These are phyloP conservation scores for Panus rudis DNA, from an alignment of 768 basidiomycete species.

Conservation along the genomic window DNA sequence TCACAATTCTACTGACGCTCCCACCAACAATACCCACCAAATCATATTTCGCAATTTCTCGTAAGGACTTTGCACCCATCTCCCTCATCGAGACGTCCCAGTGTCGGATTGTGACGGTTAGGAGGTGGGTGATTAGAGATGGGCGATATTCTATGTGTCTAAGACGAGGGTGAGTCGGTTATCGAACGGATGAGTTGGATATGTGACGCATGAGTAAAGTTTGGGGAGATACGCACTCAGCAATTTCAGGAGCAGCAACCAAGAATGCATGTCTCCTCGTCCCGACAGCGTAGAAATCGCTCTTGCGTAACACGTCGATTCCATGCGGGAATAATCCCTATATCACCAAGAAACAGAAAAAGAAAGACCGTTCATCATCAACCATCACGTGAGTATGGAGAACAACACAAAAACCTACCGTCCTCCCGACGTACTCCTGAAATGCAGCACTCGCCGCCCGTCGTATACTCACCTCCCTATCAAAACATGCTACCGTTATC, in stretches of 20 bases:
- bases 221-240: slow-evolving; percentile 54
- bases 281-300: slow-evolving; percentile 94
- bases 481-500: slow-evolving; percentile 77
- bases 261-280: slow-evolving; percentile 78
- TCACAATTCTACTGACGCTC: slow-evolving; percentile 46
- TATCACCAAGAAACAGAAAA: slow-evolving; percentile 9
- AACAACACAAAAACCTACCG: slow-evolving; percentile 65
- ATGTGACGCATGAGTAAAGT: too few relatives aligned
- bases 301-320: slow-evolving; percentile 85
- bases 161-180: slow-evolving; percentile 1
- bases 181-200: not conserved
- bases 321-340: slow-evolving; percentile 90
- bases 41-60: slow-evolving; percentile 58
- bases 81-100: slow-evolving; percentile 84
- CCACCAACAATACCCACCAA: slow-evolving; percentile 44
- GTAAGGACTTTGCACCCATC: slow-evolving; percentile 69
- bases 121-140: slow-evolving; percentile 63
- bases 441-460: slow-evolving; percentile 96
- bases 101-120: slow-evolving; percentile 72
- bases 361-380: not conserved
- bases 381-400: too few relatives aligned
- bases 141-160: slow-evolving; percentile 77
- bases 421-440: slow-evolving; percentile 93
- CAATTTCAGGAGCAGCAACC: slow-evolving; percentile 79
- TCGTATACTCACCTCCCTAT: slow-evolving; percentile 91